Conservation (phyloP, 352 stramenopile genomes). For the Phytopythium oedochilum region DNA sequence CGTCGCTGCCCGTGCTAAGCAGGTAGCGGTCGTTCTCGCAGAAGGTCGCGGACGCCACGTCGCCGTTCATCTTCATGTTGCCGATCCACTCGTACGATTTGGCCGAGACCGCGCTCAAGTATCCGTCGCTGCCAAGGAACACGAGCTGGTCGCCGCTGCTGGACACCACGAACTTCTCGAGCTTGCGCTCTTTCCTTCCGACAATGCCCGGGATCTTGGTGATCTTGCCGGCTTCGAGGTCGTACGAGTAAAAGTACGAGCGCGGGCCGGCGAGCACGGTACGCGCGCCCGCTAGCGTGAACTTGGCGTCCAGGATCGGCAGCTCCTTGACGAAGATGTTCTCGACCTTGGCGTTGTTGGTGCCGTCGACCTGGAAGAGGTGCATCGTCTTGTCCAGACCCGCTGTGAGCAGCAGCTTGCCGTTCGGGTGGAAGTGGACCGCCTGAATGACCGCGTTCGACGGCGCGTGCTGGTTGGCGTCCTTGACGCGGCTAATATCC, state of each 20-base stretch:
- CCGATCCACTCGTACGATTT: constrained; percentile 92
- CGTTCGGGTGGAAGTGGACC: constrained; percentile 88
- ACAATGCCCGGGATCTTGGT: constrained; percentile 89
- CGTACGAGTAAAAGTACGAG: constrained; percentile 96
- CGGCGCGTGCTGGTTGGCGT: constrained; percentile 89
- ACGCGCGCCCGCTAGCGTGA: constrained; percentile 68
- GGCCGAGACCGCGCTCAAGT: constrained; percentile 91
- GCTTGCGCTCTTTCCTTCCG: constrained; percentile 89
- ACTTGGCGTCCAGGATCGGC: constrained; percentile 85
- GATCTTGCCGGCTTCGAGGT: constrained; percentile 90
- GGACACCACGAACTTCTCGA: constrained; percentile 90
- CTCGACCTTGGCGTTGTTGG: constrained; percentile 84
- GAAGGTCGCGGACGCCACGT: constrained; percentile 88
- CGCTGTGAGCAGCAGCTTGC: constrained; percentile 85
- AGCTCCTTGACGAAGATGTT: constrained; percentile 90
- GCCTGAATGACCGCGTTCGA: constrained; percentile 84
- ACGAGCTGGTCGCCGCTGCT: constrained; percentile 87
- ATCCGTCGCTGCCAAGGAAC: constrained; percentile 95
- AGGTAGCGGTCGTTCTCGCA: constrained; percentile 91
- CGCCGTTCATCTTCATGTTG: constrained; percentile 96
- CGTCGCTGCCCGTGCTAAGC: constrained; percentile 92
- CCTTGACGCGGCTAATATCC: constrained; percentile 79
- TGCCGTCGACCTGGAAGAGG: constrained; percentile 91
- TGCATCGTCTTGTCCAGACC: constrained; percentile 92
- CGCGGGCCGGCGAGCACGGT: constrained; percentile 91